Evolutionary conservation across 75 land plant species (phyloP).

Genomic region (Picea sitchensis): DNA sequence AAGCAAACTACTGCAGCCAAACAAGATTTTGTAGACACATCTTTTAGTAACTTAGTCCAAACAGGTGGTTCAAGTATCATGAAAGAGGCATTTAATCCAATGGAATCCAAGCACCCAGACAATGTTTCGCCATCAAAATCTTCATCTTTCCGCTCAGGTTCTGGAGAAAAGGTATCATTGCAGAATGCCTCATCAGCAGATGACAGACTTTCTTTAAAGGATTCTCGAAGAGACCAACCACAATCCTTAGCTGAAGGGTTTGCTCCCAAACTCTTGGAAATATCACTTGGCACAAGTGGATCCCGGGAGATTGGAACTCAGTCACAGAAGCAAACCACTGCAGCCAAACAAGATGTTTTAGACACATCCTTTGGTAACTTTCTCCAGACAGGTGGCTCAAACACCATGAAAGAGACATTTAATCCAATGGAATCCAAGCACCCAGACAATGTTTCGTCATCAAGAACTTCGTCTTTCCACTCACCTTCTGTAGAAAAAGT

Average conservation of each 20-base stretch:
- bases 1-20: background rate
- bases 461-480: background rate
- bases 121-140: background rate
- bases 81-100: background rate
- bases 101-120: background rate
- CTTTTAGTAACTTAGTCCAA: background rate
- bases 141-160: background rate
- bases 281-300: background rate
- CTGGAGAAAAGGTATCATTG: background rate
- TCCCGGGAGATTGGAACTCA: background rate
- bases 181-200: background rate
- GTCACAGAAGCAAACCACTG: background rate
- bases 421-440: background rate
- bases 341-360: background rate
- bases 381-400: background rate
- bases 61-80: background rate
- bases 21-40: conserved; percentile 1
- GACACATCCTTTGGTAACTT: background rate
- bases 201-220: background rate
- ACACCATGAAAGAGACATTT: background rate
- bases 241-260: background rate
- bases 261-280: background rate
- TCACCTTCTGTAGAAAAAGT: conserved; percentile 4
- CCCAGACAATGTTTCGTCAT: background rate
- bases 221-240: background rate